phyloP scores from a whole-genome alignment of 306 rosid species.

The Cotoneaster glaucophyllus region DNA sequence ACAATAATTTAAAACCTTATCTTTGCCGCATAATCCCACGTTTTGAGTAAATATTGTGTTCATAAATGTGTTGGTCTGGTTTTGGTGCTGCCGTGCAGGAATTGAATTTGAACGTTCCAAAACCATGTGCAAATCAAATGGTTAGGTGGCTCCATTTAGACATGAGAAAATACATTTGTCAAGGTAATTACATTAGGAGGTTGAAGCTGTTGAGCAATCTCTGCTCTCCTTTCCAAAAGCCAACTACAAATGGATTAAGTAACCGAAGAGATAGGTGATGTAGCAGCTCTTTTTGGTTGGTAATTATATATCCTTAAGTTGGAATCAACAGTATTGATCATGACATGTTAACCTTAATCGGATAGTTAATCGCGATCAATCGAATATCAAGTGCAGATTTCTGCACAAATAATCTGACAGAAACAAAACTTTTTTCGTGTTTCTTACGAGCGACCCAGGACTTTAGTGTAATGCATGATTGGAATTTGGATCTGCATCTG shows the following conservation, averaged over 20 bases:
- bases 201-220: slow-evolving; percentile 12
- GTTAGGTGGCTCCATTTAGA: slow-evolving; percentile 1
- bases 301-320: not conserved
- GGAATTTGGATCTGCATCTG: not conserved
- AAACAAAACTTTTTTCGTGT: too few relatives aligned
- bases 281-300: not conserved
- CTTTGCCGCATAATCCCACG: not conserved
- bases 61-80: not conserved
- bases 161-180: not conserved
- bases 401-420: not conserved
- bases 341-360: not conserved
- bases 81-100: slow-evolving; percentile 13
- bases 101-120: slow-evolving; percentile 10
- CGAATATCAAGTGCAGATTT: not conserved
- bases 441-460: not conserved
- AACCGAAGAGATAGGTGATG: not conserved
- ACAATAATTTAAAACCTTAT: slow-evolving; percentile 8
- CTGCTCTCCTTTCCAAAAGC: not conserved
- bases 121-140: not conserved
- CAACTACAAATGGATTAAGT: not conserved
- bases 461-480: not conserved
- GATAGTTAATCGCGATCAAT: not conserved
- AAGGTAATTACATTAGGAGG: not conserved
- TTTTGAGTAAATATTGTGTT: not conserved
- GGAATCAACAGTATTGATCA: not conserved